A percentile compares a stretch with the other conserved stretches of the same genome.
Evolutionary conservation across 495 filamentous ascomycete species (phyloP).

Genomic region (Lasiosphaeria hispida): DNA sequence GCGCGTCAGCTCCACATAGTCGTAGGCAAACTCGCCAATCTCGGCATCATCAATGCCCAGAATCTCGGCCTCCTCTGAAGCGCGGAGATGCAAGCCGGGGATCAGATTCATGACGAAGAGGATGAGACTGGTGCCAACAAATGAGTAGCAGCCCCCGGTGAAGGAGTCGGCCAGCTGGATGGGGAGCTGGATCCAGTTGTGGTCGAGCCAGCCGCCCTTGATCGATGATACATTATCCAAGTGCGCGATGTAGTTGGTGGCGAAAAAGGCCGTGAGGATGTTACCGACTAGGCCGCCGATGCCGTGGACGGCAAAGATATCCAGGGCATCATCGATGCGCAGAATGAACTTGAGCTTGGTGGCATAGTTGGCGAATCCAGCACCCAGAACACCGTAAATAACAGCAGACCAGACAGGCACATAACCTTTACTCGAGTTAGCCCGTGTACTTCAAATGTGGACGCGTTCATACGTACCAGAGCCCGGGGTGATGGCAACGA

Average conservation of each 20-base stretch:
- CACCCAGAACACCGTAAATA: conserved; percentile 82
- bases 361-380: conserved; percentile 85
- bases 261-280: conserved; percentile 86
- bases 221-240: conserved; percentile 76
- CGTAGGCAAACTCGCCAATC: conserved; percentile 98
- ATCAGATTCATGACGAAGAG: conserved; percentile 85
- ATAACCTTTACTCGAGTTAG: conserved; percentile 50
- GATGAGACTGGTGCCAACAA: conserved; percentile 80
- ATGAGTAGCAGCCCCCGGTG: conserved; percentile 81
- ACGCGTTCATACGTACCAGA: conserved; percentile 45
- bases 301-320: conserved; percentile 91
- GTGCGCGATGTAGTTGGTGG: conserved; percentile 85
- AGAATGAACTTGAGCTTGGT: conserved; percentile 94
- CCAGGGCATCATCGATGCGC: conserved; percentile 82
- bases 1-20: conserved; percentile 89
- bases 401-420: conserved; percentile 94
- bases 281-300: conserved; percentile 86
- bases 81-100: conserved; percentile 78
- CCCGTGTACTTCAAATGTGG: no score
- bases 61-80: conserved; percentile 80
- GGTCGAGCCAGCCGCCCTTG: conserved; percentile 86
- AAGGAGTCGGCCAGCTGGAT: conserved; percentile 89
- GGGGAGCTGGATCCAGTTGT: conserved; percentile 82
- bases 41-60: conserved; percentile 92
- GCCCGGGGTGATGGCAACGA: conserved; percentile 91